Evolutionary conservation across 2,329 filamentous ascomycete species (phyloP), one percentile per base, ranked within the genome.

Genomic region (Diaporthe sp.): DNA sequence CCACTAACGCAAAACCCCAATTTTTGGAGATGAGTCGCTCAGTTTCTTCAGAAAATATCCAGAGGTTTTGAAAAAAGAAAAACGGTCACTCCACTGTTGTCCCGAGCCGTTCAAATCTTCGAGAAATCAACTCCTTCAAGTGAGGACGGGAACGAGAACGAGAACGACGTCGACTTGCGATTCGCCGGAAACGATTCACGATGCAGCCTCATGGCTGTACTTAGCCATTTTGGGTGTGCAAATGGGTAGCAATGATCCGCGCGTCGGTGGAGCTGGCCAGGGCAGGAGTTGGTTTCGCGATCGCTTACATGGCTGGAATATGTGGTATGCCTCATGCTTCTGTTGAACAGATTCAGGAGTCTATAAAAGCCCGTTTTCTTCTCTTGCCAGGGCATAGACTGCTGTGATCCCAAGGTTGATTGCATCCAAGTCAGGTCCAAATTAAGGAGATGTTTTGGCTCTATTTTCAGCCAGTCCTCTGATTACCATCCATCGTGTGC

Each of bases 71-170:
- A 2, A 19, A n/a, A 22, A 13, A 15, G 10, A 5, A 30, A 30
- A 22, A 2, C 55, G 10, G 17, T 12, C 55, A 58, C 19, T 56
- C 8, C 19, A 19, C 2, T 58, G 19, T 17, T 58, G 27, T 15
- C 8, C 35, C 22, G 7, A n/a, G 30, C 32, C 37, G 9, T 35
- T 35, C 25, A 13, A 4, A 10, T 10, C 9, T 39, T 42, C n/a
- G 37, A 42, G 35, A 27, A 4, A 39, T 61, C n/a, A 19, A 47
- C 7, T 19, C 19, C 7, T 22, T n/a, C 68, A 25, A 13, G 44
- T 10, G 22, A 44, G 56, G 17, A 13, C n/a, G 27, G 27, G n/a
- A 66, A 55, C 50, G 72, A 72, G 32, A 72, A 71, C 72, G 68
- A 73, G 50, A 51, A 65, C 50, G 58, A 27, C 22, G 12, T n/a